A percentile compares a stretch with the other conserved stretches of the same genome.
phyloP scores from a whole-genome alignment of 768 basidiomycete genomes.

The Lyophyllum shimeji region DNA sequence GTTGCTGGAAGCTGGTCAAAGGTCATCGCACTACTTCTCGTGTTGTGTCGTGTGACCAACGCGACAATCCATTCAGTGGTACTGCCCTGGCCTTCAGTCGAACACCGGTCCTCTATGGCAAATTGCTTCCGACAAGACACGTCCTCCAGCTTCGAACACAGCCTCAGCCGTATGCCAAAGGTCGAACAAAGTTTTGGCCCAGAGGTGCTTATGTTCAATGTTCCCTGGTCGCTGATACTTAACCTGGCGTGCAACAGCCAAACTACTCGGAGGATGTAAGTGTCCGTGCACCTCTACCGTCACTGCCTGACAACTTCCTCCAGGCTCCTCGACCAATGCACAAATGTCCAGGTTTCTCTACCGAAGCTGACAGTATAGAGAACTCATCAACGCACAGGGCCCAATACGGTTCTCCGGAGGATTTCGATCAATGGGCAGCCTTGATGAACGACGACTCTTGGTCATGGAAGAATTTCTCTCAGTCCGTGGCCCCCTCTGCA shows the following conservation, averaged over 20 bases:
- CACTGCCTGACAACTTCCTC: neutral
- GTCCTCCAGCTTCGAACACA: conserved; percentile 54
- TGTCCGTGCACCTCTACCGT: neutral
- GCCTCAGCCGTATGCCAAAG: conserved; percentile 49
- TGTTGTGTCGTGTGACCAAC: neutral
- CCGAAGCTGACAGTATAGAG: neutral
- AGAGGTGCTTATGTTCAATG: conserved; percentile 43
- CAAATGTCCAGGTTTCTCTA: conserved; percentile 32
- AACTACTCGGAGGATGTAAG: conserved; percentile 70
- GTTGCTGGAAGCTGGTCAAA: conserved; percentile 58
- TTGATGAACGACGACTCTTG: conserved; percentile 58
- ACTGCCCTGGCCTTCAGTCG: conserved; percentile 35
- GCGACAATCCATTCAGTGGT: conserved; percentile 34
- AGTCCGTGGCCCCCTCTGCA: conserved; percentile 29
- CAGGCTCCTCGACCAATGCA: conserved; percentile 70
- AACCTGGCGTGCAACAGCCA: conserved; percentile 35
- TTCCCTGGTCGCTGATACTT: neutral
- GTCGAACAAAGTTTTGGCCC: conserved; percentile 56
- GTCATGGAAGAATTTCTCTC: conserved; percentile 55
- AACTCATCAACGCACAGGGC: conserved; percentile 33
- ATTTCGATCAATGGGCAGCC: conserved; percentile 68
- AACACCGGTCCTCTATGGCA: conserved; percentile 39
- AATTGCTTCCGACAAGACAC: conserved; percentile 41
- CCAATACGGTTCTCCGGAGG: conserved; percentile 68
- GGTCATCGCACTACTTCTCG: conserved; percentile 32